Conservation (phyloP, 257 asterid genomes). For the Solanum chaucha region DNA sequence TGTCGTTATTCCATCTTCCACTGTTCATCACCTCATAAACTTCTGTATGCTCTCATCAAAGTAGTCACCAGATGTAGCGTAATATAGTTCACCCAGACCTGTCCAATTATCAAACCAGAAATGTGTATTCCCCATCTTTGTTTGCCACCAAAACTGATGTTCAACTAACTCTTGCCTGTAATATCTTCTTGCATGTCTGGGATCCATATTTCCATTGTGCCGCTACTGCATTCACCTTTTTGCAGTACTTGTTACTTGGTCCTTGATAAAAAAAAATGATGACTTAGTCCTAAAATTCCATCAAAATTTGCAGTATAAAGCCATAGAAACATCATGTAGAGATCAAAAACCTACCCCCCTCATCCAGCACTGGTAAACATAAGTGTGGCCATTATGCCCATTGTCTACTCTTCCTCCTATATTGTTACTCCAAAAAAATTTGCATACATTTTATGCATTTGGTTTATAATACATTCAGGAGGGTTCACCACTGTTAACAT, state of each 20-base stretch:
- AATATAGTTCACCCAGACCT: neutral
- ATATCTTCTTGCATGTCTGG: neutral
- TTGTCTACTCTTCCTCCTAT: neutral
- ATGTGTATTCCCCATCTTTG: neutral
- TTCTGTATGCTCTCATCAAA: neutral
- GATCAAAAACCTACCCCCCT: no score
- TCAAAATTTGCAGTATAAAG: no score
- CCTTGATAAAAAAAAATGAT: neutral
- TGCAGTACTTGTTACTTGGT: neutral
- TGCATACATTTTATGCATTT: no score
- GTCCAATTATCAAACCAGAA: neutral
- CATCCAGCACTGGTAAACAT: no score
- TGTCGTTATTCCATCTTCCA: neutral
- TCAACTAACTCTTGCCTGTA: neutral
- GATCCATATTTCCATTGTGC: neutral
- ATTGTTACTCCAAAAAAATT: neutral
- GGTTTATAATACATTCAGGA: no score
- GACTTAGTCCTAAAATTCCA: no score
- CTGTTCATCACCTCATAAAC: neutral
- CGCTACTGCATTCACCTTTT: neutral
- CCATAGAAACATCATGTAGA: no score
- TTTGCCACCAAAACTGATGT: neutral
- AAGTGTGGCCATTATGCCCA: neutral
- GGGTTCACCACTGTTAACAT: no score
- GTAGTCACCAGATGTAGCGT: neutral